Conservation (phyloP, 768 basidiomycete species). For the Pleurotus djamor region DNA sequence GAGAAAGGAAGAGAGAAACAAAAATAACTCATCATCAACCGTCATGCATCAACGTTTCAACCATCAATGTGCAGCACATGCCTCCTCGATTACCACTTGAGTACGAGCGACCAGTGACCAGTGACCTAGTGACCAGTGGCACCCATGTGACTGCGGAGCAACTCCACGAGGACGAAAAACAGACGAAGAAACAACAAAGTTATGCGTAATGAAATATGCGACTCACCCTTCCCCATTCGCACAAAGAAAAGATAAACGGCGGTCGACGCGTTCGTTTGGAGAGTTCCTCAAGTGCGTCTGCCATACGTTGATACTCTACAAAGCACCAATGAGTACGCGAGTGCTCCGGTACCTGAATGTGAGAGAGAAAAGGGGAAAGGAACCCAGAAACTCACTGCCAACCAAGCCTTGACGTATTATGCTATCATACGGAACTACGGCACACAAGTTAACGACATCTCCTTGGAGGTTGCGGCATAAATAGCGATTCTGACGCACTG, state of each 20-base stretch:
- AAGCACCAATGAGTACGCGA: not conserved
- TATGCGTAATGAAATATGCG: not conserved
- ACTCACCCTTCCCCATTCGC: slow-evolving; percentile 64
- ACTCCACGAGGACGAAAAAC: too few relatives aligned
- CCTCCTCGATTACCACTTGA: too few relatives aligned
- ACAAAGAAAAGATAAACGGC: slow-evolving; percentile 57
- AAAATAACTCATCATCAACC: too few relatives aligned
- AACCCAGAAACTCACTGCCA: slow-evolving; percentile 51
- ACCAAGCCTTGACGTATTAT: slow-evolving; percentile 54
- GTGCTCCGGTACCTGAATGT: not conserved
- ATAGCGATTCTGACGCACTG: slow-evolving; percentile 27
- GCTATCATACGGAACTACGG: slow-evolving; percentile 53
- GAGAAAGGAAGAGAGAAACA: too few relatives aligned
- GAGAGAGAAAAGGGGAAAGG: too few relatives aligned
- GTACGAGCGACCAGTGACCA: too few relatives aligned
- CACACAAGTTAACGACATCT: not conserved
- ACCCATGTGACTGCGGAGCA: not conserved
- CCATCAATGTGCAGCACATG: too few relatives aligned
- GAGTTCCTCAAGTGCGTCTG: slow-evolving; percentile 52
- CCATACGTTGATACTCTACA: slow-evolving; percentile 59
- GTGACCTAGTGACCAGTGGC: not conserved
- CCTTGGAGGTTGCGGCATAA: not conserved
- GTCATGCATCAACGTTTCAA: too few relatives aligned
- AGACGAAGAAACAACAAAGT: too few relatives aligned
- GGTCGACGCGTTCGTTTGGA: slow-evolving; percentile 40